A percentile compares a stretch with the other conserved stretches of the same genome.
phyloP scores from a whole-genome alignment of 2,329 filamentous ascomycete genomes.

The Waltergamsia citrina region DNA sequence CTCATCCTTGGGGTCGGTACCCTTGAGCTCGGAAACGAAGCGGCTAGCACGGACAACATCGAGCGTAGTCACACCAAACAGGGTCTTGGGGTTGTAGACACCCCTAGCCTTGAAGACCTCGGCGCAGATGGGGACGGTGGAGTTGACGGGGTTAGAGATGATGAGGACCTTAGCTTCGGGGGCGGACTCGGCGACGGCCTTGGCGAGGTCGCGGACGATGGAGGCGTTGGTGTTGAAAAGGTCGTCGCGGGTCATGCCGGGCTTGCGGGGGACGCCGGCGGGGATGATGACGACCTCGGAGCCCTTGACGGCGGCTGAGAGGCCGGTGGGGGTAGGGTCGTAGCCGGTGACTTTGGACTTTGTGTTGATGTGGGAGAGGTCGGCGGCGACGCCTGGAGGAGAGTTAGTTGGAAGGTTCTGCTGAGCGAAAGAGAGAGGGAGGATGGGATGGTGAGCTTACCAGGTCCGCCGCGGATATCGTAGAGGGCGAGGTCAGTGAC shows the following conservation, averaged over 20 bases:
- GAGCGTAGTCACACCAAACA: conserved; percentile 98
- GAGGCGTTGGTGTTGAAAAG: conserved; percentile 99
- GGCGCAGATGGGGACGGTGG: conserved; percentile 92
- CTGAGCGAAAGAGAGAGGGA: not conserved
- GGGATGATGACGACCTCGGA: conserved; percentile 95
- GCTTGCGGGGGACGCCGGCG: conserved; percentile 96
- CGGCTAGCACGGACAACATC: conserved; percentile 95
- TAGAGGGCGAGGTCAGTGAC: conserved; percentile 93
- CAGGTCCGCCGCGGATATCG: conserved; percentile 90
- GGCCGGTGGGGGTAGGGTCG: conserved; percentile 65
- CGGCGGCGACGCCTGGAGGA: conserved; percentile 93
- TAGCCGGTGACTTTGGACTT: conserved; percentile 91
- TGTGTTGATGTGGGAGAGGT: conserved; percentile 98
- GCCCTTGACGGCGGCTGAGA: conserved; percentile 72
- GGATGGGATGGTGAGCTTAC: conserved; percentile 42
- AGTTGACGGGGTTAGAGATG: conserved; percentile 99
- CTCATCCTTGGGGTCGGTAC: conserved; percentile 82
- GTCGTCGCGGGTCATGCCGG: conserved; percentile 99
- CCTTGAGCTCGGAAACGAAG: conserved; percentile 94
- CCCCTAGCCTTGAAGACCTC: conserved; percentile 93
- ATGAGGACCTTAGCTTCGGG: conserved; percentile 93
- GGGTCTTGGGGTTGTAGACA: conserved; percentile 98
- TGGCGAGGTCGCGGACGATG: conserved; percentile 96
- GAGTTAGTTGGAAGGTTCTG: not conserved
- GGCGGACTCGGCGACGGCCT: conserved; percentile 79